phyloP scores from a whole-genome alignment of 768 basidiomycete genomes.

The Hygrocybe coccinea region DNA sequence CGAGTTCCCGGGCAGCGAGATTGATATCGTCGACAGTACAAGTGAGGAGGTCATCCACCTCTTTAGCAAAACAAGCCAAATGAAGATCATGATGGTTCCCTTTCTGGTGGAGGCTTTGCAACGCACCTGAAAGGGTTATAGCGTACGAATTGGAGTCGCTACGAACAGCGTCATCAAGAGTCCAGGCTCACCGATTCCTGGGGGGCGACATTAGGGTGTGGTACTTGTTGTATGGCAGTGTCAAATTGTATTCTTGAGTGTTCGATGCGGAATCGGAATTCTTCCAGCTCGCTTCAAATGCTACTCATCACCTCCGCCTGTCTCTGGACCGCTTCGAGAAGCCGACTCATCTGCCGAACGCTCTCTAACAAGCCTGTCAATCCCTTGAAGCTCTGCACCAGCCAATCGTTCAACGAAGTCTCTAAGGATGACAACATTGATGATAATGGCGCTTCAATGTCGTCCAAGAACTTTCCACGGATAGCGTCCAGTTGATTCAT shows the following conservation, averaged over 20 bases:
- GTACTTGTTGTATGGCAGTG: conserved; percentile 38
- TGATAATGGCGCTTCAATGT: conserved; percentile 48
- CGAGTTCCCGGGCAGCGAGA: conserved; percentile 37
- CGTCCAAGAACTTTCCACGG: conserved; percentile 34
- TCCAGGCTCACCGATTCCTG: conserved; percentile 28
- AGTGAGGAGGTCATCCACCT: conserved; percentile 43
- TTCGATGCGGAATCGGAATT: conserved; percentile 56
- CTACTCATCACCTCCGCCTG: conserved; percentile 56
- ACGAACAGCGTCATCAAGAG: conserved; percentile 64
- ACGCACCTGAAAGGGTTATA: conserved; percentile 54
- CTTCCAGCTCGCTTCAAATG: conserved; percentile 56
- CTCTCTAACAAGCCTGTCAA: conserved; percentile 42
- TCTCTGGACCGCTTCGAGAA: conserved; percentile 49
- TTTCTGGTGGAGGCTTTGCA: conserved; percentile 47
- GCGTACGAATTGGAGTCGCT: conserved; percentile 63
- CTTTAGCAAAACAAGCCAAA: conserved; percentile 50
- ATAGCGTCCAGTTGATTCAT: conserved; percentile 40
- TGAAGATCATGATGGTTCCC: conserved; percentile 45
- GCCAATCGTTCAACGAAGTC: conserved; percentile 40
- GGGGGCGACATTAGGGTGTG: conserved; percentile 30
- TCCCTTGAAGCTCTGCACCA: conserved; percentile 40
- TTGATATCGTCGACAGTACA: conserved; percentile 37
- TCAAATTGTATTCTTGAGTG: conserved; percentile 49
- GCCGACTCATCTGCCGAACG: conserved; percentile 38
- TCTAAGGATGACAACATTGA: conserved; percentile 44